Percentiles rank a stretch among this genome's conserved stretches.
Conservation (phyloP, 1,139 yeast genomes). For the Hanseniaspora gamundiae region DNA sequence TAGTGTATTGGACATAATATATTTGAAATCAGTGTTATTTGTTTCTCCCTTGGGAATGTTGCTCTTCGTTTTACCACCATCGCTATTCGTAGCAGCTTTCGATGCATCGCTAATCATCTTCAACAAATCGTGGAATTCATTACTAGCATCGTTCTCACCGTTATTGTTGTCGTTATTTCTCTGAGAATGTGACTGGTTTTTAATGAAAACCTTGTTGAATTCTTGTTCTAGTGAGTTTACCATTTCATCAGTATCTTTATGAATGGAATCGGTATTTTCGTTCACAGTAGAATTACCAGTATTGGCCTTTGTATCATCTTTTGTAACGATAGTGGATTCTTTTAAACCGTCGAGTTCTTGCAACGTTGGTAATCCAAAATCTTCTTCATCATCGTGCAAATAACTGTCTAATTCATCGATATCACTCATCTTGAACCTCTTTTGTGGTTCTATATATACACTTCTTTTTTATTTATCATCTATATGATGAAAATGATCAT, state of each 20-base stretch:
- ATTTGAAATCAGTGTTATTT: conserved; percentile 45
- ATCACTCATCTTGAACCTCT: conserved; percentile 2
- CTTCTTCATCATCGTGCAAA: neutral
- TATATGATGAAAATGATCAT: neutral
- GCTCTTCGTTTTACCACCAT: too few species aligned
- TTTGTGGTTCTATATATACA: too few species aligned
- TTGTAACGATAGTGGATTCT: too few species aligned
- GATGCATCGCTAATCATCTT: conserved; percentile 50
- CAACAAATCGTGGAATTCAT: conserved; percentile 37
- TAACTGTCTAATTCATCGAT: conserved; percentile 2
- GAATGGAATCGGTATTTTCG: conserved; percentile 4
- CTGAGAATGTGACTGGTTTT: conserved; percentile 4
- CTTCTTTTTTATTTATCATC: neutral
- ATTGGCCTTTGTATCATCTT: too few species aligned
- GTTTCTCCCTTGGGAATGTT: too few species aligned
- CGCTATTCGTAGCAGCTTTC: neutral
- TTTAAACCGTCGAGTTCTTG: conserved; percentile 5
- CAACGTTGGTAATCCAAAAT: neutral
- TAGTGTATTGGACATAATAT: conserved; percentile 71
- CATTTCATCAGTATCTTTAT: conserved; percentile 17
- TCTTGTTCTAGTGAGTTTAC: conserved; percentile 12
- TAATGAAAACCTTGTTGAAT: conserved; percentile 2
- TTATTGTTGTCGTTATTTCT: conserved; percentile 14
- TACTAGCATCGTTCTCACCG: conserved; percentile 30
- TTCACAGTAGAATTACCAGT: conserved; percentile 9